Percentiles rank a stretch among this genome's conserved stretches.
Conservation (phyloP, 257 asterid genomes). For the Fraxinus pennsylvanica region DNA sequence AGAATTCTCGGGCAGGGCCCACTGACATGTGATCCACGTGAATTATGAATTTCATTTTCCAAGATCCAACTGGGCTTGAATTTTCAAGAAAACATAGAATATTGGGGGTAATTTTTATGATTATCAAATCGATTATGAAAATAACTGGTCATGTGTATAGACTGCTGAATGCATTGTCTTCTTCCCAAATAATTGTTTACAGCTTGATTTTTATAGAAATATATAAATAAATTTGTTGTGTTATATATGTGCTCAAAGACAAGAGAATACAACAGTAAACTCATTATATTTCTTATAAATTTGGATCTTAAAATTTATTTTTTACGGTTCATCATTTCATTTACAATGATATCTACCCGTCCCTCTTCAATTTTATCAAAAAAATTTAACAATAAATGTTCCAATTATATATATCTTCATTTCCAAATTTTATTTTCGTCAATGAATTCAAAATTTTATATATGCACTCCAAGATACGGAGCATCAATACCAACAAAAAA, state of each 20-base stretch:
- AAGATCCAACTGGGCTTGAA: not conserved
- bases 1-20: not conserved
- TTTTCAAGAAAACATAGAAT: not conserved
- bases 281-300: too few relatives aligned
- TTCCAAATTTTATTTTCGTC: too few relatives aligned
- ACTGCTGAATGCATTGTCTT: not conserved
- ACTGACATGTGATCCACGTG: not conserved
- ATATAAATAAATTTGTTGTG: too few relatives aligned
- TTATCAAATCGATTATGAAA: not conserved
- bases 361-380: too few relatives aligned
- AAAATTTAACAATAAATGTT: too few relatives aligned
- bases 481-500: too few relatives aligned
- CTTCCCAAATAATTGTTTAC: not conserved
- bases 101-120: not conserved
- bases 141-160: not conserved
- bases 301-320: too few relatives aligned
- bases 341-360: too few relatives aligned
- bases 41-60: not conserved
- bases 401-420: too few relatives aligned
- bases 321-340: not conserved
- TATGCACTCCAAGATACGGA: too few relatives aligned
- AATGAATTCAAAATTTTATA: too few relatives aligned
- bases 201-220: not conserved
- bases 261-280: not conserved
- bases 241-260: too few relatives aligned